A percentile compares a stretch with the other conserved stretches of the same genome.
Conservation (phyloP, 345 rosid genomes). For the Pistacia atlantica region DNA sequence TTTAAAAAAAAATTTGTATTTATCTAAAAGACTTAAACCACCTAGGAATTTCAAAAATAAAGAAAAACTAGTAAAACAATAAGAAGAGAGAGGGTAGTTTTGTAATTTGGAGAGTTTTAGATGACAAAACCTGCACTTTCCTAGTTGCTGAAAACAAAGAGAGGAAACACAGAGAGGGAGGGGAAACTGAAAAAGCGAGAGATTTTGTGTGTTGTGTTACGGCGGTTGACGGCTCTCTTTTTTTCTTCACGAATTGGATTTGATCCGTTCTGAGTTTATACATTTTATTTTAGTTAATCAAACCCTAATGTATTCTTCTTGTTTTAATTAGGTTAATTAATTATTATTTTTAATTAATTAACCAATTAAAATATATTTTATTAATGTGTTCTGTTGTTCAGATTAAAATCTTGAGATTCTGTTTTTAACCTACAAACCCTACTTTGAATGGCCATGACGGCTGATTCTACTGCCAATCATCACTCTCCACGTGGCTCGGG, state of each 20-base stretch:
- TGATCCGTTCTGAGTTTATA: constrained; percentile 24
- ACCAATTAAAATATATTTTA: background rate
- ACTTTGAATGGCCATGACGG: constrained; percentile 44
- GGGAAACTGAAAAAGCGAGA: background rate
- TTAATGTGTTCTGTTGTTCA: constrained; percentile 15
- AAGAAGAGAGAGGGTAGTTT: background rate
- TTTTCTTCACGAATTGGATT: constrained; percentile 12
- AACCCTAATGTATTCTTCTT: background rate
- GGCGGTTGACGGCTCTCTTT: constrained; percentile 20
- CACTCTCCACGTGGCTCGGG: constrained; percentile 31
- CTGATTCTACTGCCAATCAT: constrained; percentile 46
- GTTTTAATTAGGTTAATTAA: constrained; percentile 8
- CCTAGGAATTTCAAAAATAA: background rate
- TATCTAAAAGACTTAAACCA: too few species aligned
- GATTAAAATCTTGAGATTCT: constrained; percentile 14
- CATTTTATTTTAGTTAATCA: background rate
- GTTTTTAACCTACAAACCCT: constrained; percentile 26
- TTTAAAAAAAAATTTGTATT: too few species aligned
- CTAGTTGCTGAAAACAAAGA: constrained; percentile 13
- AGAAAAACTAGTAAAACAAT: background rate
- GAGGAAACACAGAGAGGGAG: background rate
- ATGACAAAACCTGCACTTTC: constrained; percentile 5
- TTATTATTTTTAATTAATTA: constrained; percentile 2
- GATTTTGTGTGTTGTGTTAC: constrained; percentile 1
- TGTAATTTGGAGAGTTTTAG: background rate